Conservation (phyloP, 1,284 basidiomycete species). For the Irpex sp. region DNA sequence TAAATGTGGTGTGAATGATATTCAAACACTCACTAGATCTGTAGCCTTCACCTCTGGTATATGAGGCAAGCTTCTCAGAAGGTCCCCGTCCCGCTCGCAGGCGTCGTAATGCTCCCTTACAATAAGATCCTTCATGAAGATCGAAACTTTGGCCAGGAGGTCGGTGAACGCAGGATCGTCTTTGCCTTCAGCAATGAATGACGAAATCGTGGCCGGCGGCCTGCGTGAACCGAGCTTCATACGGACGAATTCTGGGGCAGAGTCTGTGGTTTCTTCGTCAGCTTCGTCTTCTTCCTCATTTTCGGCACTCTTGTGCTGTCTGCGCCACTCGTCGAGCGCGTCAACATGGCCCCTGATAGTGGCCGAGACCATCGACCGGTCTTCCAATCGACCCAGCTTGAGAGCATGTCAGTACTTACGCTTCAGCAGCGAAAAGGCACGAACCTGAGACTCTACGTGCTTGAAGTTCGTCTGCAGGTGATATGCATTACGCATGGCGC, state of each 20-base stretch:
- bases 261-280: background rate
- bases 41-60: background rate
- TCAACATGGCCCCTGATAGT: slow-evolving; percentile 12
- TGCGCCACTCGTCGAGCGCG: background rate
- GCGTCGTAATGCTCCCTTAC: background rate
- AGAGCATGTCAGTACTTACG: no score
- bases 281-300: background rate
- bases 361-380: slow-evolving; percentile 2
- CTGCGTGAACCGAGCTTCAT: background rate
- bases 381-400: slow-evolving; percentile 16
- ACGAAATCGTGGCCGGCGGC: background rate
- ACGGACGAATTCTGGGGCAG: background rate
- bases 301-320: background rate
- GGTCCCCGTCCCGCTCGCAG: background rate
- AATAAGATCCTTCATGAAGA: slow-evolving; percentile 1
- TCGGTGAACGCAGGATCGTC: slow-evolving; percentile 4
- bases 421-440: no score
- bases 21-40: background rate
- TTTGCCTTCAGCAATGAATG: background rate
- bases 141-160: slow-evolving; percentile 6
- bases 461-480: slow-evolving; percentile 27
- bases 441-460: slow-evolving; percentile 22
- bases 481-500: slow-evolving; percentile 23
- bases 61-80: background rate
- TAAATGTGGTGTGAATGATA: no score